These are phyloP conservation scores for Aspergillus calidoustus DNA, from an alignment of 2,329 filamentous ascomycete species.

Conservation along the genomic window DNA sequence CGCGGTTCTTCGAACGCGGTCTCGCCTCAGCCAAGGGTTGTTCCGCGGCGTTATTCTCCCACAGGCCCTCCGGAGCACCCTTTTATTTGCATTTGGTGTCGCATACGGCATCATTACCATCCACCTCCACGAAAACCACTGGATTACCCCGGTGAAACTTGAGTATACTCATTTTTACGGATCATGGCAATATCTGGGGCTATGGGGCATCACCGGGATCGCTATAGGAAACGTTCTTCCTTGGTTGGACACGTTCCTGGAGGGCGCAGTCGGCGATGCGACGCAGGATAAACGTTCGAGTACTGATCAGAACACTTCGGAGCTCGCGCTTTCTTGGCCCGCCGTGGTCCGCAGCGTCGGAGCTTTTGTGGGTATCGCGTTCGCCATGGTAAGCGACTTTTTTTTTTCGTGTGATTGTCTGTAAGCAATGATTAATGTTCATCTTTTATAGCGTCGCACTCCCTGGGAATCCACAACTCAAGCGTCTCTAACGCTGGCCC, in stretches of 20 bases:
- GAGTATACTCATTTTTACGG: slow-evolving; percentile 57
- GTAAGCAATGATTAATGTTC: slow-evolving; percentile 14
- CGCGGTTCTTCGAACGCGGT: slow-evolving; percentile 38
- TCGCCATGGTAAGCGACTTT: slow-evolving; percentile 73
- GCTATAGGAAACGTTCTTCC: slow-evolving; percentile 79
- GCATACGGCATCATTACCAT: slow-evolving; percentile 82
- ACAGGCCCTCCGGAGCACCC: slow-evolving; percentile 59
- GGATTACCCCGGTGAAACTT: slow-evolving; percentile 65
- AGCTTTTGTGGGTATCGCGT: slow-evolving; percentile 74
- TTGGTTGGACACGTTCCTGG: slow-evolving; percentile 80
- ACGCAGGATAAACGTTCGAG: slow-evolving; percentile 32
- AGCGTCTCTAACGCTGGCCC: slow-evolving; percentile 82
- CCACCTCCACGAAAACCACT: slow-evolving; percentile 72
- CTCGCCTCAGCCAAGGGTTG: slow-evolving; percentile 42
- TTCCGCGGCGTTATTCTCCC: slow-evolving; percentile 56
- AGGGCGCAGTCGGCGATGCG: slow-evolving; percentile 53
- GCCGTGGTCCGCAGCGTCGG: slow-evolving; percentile 70
- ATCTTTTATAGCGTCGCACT: slow-evolving; percentile 70
- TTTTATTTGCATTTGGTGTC: slow-evolving; percentile 79
- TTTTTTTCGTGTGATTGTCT: not conserved
- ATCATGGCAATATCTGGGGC: slow-evolving; percentile 70
- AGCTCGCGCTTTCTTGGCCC: slow-evolving; percentile 64
- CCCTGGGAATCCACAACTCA: slow-evolving; percentile 96
- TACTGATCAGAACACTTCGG: slow-evolving; percentile 35
- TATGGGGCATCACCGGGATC: slow-evolving; percentile 83